Base-by-base conservation (phyloP, 192 early-diverging fungal genomes). In the Geranomyces variabilis region DNA sequence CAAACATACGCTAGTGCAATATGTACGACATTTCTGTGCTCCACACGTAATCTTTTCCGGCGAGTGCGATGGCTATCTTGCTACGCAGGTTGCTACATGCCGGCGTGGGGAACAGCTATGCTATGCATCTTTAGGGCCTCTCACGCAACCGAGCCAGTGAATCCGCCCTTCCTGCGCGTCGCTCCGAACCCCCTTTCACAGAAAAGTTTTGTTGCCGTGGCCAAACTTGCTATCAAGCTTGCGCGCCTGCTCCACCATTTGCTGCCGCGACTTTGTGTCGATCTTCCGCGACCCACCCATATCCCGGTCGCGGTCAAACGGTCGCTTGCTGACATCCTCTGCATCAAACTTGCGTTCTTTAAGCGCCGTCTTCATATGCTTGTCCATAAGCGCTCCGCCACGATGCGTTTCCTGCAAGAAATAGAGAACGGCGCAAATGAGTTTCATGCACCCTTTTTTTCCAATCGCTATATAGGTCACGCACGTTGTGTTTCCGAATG, bases 221-320 rank as follows among this genome's bases (percentile, higher is more conserved):
- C 77, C 61, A 59, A 88, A 88, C 66, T 81, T 83, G 9, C 72
- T 75, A 36, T 76, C 81, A 0, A 88, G 70, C 30, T 79, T 80
- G 47, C 63, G 48, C 1, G 80, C 74, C 29, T 81, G 57, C 21
- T 85, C 78, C 44, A 86, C 56, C 61, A 88, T 60, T 30, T 86
- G 77, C 21, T 77, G 59, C 9, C 84, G 58, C 43, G 79, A 73
- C 28, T 81, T 81, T 22, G 78, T 55, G 44, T 84, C 81, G 36
- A 86, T 78, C 12, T 74, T 69, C 45, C 84, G 82, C 13, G 79
- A 59, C 24, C 83, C 81, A 21, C 79, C 75, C 29, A 88, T 77
- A 71, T 88, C 86, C 70, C 72, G 76, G 30, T 88, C 84, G 24
- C 86, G 78, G 67, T 88, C 86, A 75, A 88, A 88, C 26, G 76